Base-by-base conservation (phyloP, 257 asterid genomes). In the Scutellaria barbata region DNA sequence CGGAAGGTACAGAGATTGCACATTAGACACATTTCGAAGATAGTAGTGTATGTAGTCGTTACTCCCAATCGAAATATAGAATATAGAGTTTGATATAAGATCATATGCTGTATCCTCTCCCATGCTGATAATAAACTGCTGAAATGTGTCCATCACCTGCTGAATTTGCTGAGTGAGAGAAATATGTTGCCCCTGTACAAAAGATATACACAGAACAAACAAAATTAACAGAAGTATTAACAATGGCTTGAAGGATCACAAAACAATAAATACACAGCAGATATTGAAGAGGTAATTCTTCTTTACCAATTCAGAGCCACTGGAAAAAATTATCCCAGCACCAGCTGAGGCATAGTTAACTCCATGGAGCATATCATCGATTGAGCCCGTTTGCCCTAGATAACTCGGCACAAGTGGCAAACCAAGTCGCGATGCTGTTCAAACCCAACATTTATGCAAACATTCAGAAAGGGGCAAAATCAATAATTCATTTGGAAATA, bases 281-380 rank as follows among this genome's bases (percentile, higher is more conserved):
- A n/a, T 48, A 50, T 22, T 20, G 39, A 20, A 70, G 54, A 59
- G 67, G 35, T 50, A 5, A 51, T 30, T 22, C 25, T 14, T 61
- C 12, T 6, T 1, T 84, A 94, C 99, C 98, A 92, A 80, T 80
- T 89, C 98, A 53, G 99, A 82, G 63, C 99, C 99, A 69, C 99
- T 92, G 10, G 99, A 88, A 80, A 85, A 88, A 66, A 95, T 89
- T 74, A 92, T 88, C 52, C 98, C 98, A 30, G 96, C 91, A 55
- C 95, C 98, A 63, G 98, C 99, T 74, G 98, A 95, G 65, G 99
- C 99, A 69, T 92, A 92, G 70, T 92, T 89, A 22, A 88, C 96
- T 41, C 98, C 97, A 52, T 16, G 89, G 71, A 60, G 64, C 97
- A 92, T 89, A 62, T 84, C 90, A 4, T 87, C 79, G 8, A 82